phyloP scores from a whole-genome alignment of 352 stramenopile species.

The Pythium biforme region DNA sequence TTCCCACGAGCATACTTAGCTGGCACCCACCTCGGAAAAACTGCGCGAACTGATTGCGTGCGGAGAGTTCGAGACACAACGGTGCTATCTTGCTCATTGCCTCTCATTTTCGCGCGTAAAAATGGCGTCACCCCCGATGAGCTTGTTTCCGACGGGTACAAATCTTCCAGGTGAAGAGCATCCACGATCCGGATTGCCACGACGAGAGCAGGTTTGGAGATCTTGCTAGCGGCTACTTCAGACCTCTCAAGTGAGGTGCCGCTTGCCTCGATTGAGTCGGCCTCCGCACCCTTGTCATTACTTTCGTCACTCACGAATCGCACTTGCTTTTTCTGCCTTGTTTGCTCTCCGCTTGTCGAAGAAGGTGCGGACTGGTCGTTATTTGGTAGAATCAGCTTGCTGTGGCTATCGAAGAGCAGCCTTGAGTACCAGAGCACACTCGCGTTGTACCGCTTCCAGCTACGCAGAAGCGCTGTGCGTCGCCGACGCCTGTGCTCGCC shows the following conservation, averaged over 20 bases:
- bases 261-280: not conserved
- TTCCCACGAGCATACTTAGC: constrained; percentile 34
- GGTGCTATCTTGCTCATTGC: not conserved
- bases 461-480: constrained; percentile 63
- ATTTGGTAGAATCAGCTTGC: constrained; percentile 12
- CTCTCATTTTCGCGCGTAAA: constrained; percentile 18
- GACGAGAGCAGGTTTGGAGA: not conserved
- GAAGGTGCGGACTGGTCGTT: not conserved
- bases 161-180: constrained; percentile 25
- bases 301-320: constrained; percentile 45
- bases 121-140: constrained; percentile 16
- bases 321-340: constrained; percentile 59
- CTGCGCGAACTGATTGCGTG: constrained; percentile 32
- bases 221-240: not conserved
- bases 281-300: not conserved
- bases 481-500: constrained; percentile 66
- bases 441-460: constrained; percentile 78
- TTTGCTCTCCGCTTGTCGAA: not conserved
- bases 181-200: constrained; percentile 24
- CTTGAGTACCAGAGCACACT: constrained; percentile 64
- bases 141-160: constrained; percentile 24
- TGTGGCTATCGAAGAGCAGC: constrained; percentile 19
- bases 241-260: not conserved
- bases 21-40: constrained; percentile 70
- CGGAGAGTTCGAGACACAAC: constrained; percentile 12